A percentile compares a stretch with the other conserved stretches of the same genome.
These are phyloP conservation scores for Rhodofomes roseus DNA, from an alignment of 1,284 basidiomycete genomes.

Conservation along the genomic window DNA sequence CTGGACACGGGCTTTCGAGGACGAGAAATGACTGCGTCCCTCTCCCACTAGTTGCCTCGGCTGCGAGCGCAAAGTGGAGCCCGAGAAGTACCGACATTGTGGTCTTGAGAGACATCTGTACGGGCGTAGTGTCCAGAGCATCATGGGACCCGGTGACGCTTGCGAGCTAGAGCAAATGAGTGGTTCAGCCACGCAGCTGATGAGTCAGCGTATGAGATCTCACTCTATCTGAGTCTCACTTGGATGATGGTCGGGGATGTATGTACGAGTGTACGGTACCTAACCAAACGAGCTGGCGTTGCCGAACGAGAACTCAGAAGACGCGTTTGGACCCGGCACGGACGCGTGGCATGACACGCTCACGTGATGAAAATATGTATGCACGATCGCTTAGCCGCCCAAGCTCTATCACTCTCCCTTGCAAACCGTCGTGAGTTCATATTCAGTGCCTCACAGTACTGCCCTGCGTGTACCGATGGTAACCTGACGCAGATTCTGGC, in stretches of 20 bases:
- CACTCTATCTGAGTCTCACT: no score
- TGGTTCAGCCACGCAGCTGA: no score
- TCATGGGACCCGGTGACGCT: background rate
- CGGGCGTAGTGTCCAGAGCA: conserved; percentile 27
- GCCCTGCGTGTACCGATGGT: no score
- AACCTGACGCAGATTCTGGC: no score
- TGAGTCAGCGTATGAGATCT: no score
- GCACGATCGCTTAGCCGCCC: background rate
- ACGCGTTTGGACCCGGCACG: background rate
- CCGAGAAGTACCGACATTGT: background rate
- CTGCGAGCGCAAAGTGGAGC: background rate
- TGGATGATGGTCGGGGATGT: background rate
- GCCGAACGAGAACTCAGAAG: no score
- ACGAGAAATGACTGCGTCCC: background rate
- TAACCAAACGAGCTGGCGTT: no score
- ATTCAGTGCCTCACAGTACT: no score
- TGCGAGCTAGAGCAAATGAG: no score
- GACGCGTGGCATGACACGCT: background rate
- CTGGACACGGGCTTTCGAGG: background rate
- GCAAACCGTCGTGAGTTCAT: no score
- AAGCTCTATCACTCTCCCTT: background rate
- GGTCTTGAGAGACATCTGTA: conserved; percentile 1
- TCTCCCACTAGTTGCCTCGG: background rate
- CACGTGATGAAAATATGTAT: background rate
- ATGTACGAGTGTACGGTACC: no score